Evolutionary conservation across 2,329 filamentous ascomycete genomes (phyloP).

Genomic region (Colletotrichum filicis): DNA sequence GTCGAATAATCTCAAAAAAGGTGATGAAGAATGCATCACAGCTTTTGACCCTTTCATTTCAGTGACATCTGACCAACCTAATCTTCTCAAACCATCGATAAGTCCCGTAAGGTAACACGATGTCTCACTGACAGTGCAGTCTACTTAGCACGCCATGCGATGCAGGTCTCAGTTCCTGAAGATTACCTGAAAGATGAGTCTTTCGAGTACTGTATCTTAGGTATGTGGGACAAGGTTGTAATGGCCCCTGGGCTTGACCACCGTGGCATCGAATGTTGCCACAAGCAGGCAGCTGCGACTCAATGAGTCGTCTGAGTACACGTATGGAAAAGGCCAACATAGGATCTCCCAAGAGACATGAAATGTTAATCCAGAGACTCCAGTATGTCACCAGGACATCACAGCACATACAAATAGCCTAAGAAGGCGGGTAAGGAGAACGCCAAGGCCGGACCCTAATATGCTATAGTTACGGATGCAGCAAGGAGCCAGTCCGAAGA

Average conservation of each 20-base stretch:
- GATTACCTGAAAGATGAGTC: neutral
- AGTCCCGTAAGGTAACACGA: neutral
- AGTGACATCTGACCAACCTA: neutral
- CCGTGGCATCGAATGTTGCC: neutral
- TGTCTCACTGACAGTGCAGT: neutral
- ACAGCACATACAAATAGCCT: neutral
- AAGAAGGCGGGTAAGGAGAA: neutral
- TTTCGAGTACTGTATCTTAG: neutral
- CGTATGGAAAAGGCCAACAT: too few species aligned
- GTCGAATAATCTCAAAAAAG: neutral
- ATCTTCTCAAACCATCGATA: neutral
- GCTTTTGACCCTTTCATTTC: neutral
- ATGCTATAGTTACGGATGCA: neutral
- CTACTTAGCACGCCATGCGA: neutral
- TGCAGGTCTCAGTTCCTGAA: neutral
- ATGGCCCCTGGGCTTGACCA: neutral
- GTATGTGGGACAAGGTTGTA: neutral
- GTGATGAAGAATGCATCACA: neutral
- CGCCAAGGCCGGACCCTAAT: neutral
- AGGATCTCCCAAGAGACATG: too few species aligned
- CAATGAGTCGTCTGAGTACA: neutral
- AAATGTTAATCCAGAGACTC: too few species aligned
- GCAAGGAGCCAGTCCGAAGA: neutral
- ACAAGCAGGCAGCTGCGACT: neutral
- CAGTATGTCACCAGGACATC: neutral